Evolutionary conservation across 441 rosid genomes (phyloP), one percentile per base, ranked within the genome.

Genomic region (Pelargonium citronellum): DNA sequence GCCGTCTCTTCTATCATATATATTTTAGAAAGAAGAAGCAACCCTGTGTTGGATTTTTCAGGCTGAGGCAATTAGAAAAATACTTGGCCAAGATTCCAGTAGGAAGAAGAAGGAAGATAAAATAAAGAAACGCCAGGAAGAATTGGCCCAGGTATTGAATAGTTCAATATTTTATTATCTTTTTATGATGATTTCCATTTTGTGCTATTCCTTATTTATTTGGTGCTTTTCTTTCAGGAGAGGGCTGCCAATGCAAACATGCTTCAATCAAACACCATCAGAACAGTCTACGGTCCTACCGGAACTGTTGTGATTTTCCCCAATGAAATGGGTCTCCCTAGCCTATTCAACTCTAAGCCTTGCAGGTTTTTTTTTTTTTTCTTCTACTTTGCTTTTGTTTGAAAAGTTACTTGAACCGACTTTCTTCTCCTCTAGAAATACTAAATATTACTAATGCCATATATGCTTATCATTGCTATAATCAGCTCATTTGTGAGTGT

Each of bases 1-100:
- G 19, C 49, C 68, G 16, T 39, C 37, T 30, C 66, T 24, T 11
- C 0, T 34, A 16, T 34, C 19, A 7, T 72, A 30, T 30, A 30
- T 30, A 64, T 69, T 57, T 57, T 77, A 20, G 60, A 62, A 47
- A 13, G 57, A 24, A 65, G 51, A n/a, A 65, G 39, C 51, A 47
- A 66, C 41, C 27, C 68, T 39, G 30, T 34, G 7, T 34, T 61
- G 39, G 57, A 39, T 70, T 71, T 67, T 75, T 70, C 78, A 91
- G 97, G 96, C 88, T 46, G 96, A 87, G 80, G 99, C 99, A 71
- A 91, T 91, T 22, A 81, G 87, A 70, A 94, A 90, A 86, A 90
- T 94, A 74, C 97, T 91, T 10, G 96, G 97, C 68, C 99, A 91
- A 84, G 97, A 89, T 80, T 91, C 99, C 15, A 81, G 73, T 77